Conservation (phyloP, 2,329 filamentous ascomycete genomes). For the Ceratocystis albifundus region DNA sequence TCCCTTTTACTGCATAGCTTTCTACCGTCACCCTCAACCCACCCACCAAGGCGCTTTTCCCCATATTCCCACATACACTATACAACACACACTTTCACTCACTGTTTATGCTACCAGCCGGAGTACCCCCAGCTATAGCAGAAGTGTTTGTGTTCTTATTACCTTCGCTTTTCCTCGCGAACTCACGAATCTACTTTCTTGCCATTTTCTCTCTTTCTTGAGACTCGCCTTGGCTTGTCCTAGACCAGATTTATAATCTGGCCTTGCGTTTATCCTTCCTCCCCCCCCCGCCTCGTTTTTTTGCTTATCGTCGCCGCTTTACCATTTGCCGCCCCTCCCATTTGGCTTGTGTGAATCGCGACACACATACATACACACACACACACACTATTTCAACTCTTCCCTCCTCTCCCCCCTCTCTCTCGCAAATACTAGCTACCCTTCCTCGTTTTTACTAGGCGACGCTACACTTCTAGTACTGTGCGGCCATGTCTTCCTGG, state of each 20-base stretch:
- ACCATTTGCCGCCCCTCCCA: neutral
- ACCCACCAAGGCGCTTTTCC: constrained; percentile 3
- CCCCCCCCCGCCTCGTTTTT: constrained; percentile 6
- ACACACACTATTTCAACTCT: neutral
- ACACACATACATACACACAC: neutral
- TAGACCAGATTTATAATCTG: constrained; percentile 1
- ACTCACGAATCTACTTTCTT: neutral
- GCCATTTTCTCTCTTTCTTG: neutral
- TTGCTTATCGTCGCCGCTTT: neutral
- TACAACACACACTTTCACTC: neutral
- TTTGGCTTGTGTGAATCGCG: neutral
- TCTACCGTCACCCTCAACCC: neutral
- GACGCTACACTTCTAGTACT: neutral
- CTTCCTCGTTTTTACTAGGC: neutral
- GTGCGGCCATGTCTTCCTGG: constrained; percentile 62
- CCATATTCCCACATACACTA: neutral
- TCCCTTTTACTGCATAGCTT: neutral
- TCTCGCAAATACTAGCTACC: neutral
- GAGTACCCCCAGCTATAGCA: constrained; percentile 7
- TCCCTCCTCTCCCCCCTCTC: too few species aligned
- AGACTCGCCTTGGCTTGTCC: constrained; percentile 3
- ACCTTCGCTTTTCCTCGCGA: neutral
- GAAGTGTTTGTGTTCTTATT: constrained; percentile 1
- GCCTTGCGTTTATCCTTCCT: constrained; percentile 6
- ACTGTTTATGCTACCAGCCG: neutral